Evolutionary conservation across 441 rosid species (phyloP).

Genomic region (Corymbia calophylla): DNA sequence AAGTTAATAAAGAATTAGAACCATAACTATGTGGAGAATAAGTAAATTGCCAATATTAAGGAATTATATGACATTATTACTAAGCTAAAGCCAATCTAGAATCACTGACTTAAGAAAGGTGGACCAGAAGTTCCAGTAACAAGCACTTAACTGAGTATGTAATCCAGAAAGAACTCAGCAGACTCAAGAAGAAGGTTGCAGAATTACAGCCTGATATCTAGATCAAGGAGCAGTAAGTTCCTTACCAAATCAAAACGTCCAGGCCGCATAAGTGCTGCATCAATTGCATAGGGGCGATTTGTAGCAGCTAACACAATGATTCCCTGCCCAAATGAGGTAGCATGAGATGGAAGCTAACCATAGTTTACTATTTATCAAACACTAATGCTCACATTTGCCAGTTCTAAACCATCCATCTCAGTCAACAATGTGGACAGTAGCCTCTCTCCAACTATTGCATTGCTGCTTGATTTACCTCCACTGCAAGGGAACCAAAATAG

Average conservation of each 20-base stretch:
- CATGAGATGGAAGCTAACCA: neutral
- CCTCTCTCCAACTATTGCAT: slow-evolving; percentile 74
- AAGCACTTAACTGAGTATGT: neutral
- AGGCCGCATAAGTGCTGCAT: slow-evolving; percentile 92
- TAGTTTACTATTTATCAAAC: neutral
- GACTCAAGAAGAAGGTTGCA: neutral
- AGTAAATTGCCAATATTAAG: neutral
- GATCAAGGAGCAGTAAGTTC: neutral
- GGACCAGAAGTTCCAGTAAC: neutral
- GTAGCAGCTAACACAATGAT: slow-evolving; percentile 94
- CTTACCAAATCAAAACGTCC: slow-evolving; percentile 88
- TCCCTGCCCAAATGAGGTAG: slow-evolving; percentile 38
- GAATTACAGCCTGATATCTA: neutral
- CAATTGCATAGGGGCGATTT: slow-evolving; percentile 81
- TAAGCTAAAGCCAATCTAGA: neutral
- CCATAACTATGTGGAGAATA: neutral
- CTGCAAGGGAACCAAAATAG: slow-evolving; percentile 24
- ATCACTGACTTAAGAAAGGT: neutral
- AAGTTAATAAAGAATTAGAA: neutral
- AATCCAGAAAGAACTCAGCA: neutral
- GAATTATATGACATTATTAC: neutral
- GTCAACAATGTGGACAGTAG: slow-evolving; percentile 85
- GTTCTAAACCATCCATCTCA: slow-evolving; percentile 95
- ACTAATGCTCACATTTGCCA: slow-evolving; percentile 50
- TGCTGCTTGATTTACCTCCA: slow-evolving; percentile 63